phyloP scores from a whole-genome alignment of 1,284 basidiomycete genomes.

The Austropuccinia psidii region DNA sequence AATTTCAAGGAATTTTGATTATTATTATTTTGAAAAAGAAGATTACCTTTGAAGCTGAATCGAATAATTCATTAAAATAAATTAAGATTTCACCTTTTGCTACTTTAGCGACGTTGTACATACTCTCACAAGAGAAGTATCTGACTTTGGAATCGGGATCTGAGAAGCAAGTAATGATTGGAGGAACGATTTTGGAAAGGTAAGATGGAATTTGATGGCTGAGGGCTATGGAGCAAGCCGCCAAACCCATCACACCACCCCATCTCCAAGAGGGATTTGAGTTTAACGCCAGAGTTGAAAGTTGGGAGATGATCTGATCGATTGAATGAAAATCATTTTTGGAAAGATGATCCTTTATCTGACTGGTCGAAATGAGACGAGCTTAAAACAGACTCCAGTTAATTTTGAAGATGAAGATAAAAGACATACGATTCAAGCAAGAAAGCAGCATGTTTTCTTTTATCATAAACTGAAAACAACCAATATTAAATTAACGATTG shows the following conservation, averaged over 20 bases:
- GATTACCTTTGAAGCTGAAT: conserved; percentile 81
- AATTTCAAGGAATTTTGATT: background rate
- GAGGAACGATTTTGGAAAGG: conserved; percentile 83
- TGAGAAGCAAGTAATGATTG: conserved; percentile 84
- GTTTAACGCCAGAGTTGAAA: conserved; percentile 47
- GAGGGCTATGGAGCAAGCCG: conserved; percentile 89
- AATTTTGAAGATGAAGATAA: background rate
- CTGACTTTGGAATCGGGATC: conserved; percentile 91
- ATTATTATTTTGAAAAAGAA: background rate
- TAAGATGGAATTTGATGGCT: conserved; percentile 87
- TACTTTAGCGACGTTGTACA: conserved; percentile 95
- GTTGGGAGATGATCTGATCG: conserved; percentile 29
- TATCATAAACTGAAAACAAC: conserved; percentile 31
- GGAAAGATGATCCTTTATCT: conserved; percentile 30
- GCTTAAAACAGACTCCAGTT: background rate
- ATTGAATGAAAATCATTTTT: conserved; percentile 19
- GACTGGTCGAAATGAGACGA: conserved; percentile 1
- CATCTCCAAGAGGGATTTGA: conserved; percentile 81
- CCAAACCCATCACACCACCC: conserved; percentile 91
- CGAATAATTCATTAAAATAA: conserved; percentile 98
- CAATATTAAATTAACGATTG: background rate
- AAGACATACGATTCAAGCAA: conserved; percentile 28
- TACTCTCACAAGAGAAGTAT: conserved; percentile 92
- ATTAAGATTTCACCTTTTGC: conserved; percentile 94
- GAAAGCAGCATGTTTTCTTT: conserved; percentile 36